These are phyloP conservation scores for Lentinula aciculospora DNA, from an alignment of 768 basidiomycete species.

Conservation along the genomic window DNA sequence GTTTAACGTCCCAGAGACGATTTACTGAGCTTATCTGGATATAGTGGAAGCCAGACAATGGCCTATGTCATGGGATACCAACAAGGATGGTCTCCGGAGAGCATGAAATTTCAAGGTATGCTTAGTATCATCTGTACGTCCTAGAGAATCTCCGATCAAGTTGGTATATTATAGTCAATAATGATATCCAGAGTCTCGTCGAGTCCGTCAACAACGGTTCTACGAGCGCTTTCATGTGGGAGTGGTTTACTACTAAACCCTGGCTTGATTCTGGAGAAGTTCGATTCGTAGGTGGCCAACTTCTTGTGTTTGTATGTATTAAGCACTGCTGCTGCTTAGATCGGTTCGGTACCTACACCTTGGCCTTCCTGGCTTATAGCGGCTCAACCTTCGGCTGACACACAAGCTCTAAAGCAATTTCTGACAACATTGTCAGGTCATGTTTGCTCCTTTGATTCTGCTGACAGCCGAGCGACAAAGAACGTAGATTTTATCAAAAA, in stretches of 20 bases:
- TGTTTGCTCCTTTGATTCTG: conserved; percentile 61
- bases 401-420: conserved; percentile 49
- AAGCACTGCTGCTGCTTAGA: conserved; percentile 33
- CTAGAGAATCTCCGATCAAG: not conserved
- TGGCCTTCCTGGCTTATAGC: conserved; percentile 98
- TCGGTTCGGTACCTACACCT: conserved; percentile 83
- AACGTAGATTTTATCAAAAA: conserved; percentile 73
- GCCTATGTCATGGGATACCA: conserved; percentile 91
- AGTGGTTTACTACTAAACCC: conserved; percentile 79
- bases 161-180: conserved; percentile 51
- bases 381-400: conserved; percentile 62
- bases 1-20: too few species aligned
- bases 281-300: conserved; percentile 61
- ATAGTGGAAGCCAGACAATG: conserved; percentile 89
- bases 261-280: conserved; percentile 75
- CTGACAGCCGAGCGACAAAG: conserved; percentile 46
- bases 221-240: conserved; percentile 93
- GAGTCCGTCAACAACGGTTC: conserved; percentile 84
- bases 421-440: conserved; percentile 56
- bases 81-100: conserved; percentile 67
- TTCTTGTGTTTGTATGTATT: not conserved
- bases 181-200: conserved; percentile 76
- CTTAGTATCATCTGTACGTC: not conserved
- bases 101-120: conserved; percentile 68
- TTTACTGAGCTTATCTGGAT: conserved; percentile 4